These are phyloP conservation scores for Leccinum uliginosum DNA, from an alignment of 768 basidiomycete species.

Conservation along the genomic window DNA sequence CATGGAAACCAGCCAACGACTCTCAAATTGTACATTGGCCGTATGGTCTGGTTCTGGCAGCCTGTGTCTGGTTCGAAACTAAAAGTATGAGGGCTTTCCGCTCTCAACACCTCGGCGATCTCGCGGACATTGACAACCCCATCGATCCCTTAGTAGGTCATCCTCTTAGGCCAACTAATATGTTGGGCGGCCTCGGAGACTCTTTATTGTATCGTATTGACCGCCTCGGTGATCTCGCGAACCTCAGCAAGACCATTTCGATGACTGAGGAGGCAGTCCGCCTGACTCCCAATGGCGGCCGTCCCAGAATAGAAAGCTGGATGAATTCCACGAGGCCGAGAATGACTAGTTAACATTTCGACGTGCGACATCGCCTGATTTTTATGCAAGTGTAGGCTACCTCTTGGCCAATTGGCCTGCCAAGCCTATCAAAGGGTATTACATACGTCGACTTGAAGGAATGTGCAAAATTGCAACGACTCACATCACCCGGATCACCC, in stretches of 20 bases:
- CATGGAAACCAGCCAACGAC: background rate
- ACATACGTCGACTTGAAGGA: too few species aligned
- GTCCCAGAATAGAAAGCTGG: background rate
- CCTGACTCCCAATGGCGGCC: background rate
- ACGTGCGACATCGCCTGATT: too few species aligned
- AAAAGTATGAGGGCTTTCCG: background rate
- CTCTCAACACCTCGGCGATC: background rate
- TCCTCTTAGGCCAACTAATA: background rate
- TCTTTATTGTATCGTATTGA: background rate
- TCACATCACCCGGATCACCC: too few species aligned
- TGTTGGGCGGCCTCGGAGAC: background rate
- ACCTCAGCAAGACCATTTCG: background rate
- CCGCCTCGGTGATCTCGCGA: background rate
- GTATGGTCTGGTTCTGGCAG: background rate
- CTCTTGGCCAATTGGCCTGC: too few species aligned
- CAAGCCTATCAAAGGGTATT: too few species aligned
- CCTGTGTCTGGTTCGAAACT: background rate
- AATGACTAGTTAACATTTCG: too few species aligned
- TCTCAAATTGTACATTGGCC: background rate
- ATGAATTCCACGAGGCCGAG: too few species aligned
- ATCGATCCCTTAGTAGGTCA: too few species aligned
- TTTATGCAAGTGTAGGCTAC: too few species aligned
- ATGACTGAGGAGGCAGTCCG: background rate
- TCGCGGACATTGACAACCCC: background rate
- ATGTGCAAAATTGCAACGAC: too few species aligned